Evolutionary conservation across 2,329 filamentous ascomycete species (phyloP).

Genomic region (Alternaria viburni): DNA sequence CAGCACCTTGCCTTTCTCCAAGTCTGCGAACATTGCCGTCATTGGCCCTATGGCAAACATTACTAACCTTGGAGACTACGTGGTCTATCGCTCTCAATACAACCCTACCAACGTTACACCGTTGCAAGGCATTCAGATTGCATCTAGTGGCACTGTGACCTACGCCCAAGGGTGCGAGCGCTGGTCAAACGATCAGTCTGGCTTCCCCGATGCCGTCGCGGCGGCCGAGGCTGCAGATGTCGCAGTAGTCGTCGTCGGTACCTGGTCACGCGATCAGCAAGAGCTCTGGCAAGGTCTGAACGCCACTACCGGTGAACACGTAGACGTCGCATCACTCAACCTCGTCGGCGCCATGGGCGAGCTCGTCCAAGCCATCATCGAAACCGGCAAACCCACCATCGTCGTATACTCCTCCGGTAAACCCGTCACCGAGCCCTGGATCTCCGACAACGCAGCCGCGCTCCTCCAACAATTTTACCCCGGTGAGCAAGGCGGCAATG

Average conservation of each 20-base stretch:
- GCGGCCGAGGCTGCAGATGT: slow-evolving; percentile 72
- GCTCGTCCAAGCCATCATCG: slow-evolving; percentile 70
- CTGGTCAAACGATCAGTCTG: slow-evolving; percentile 73
- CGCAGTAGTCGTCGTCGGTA: slow-evolving; percentile 75
- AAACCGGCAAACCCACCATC: slow-evolving; percentile 70
- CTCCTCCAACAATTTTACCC: slow-evolving; percentile 79
- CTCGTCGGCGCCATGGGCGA: slow-evolving; percentile 74
- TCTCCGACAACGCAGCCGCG: slow-evolving; percentile 67
- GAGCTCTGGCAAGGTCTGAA: slow-evolving; percentile 75
- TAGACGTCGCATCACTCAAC: slow-evolving; percentile 68
- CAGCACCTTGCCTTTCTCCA: slow-evolving; percentile 67
- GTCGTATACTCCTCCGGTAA: slow-evolving; percentile 74
- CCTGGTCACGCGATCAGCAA: slow-evolving; percentile 75
- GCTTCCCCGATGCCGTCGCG: slow-evolving; percentile 70
- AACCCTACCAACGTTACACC: slow-evolving; percentile 68
- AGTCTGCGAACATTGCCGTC: slow-evolving; percentile 71
- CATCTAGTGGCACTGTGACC: slow-evolving; percentile 64
- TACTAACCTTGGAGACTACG: slow-evolving; percentile 73
- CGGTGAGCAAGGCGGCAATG: slow-evolving; percentile 70
- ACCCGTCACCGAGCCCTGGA: slow-evolving; percentile 75
- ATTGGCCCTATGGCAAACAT: slow-evolving; percentile 73
- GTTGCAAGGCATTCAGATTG: slow-evolving; percentile 69
- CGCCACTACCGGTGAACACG: slow-evolving; percentile 76
- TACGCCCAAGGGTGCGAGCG: slow-evolving; percentile 75
- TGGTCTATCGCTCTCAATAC: slow-evolving; percentile 68